Evolutionary conservation across 202 grass and related monocot species (phyloP).

Genomic region (Cymbopogon flexuosus): DNA sequence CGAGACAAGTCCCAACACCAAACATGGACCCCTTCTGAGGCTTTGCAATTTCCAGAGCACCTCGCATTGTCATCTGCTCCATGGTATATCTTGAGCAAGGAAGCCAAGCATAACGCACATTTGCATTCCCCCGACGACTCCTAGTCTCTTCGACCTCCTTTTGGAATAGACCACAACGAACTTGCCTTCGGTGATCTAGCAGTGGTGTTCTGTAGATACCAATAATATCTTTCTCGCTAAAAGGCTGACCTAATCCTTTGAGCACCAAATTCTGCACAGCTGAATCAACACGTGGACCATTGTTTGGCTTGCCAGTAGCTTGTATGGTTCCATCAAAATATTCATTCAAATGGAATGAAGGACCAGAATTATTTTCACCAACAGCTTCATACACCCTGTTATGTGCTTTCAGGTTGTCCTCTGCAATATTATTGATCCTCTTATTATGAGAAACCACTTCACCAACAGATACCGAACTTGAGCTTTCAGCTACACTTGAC

Average conservation of each 20-base stretch:
- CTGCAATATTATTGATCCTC: conserved; percentile 27
- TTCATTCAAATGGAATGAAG: conserved; percentile 21
- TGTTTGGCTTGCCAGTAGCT: neutral
- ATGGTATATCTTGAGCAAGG: conserved; percentile 54
- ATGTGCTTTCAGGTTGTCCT: conserved; percentile 5
- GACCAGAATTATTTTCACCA: conserved; percentile 39
- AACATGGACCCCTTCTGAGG: conserved; percentile 38
- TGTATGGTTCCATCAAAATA: conserved; percentile 15
- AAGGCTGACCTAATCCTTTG: conserved; percentile 47
- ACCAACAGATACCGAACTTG: conserved; percentile 58
- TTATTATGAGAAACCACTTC: conserved; percentile 46
- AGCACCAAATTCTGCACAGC: conserved; percentile 56
- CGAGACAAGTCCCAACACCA: conserved; percentile 73
- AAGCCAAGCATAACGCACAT: conserved; percentile 87
- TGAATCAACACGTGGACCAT: conserved; percentile 21
- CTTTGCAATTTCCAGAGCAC: conserved; percentile 46
- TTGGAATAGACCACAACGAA: conserved; percentile 56
- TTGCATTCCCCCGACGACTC: conserved; percentile 62
- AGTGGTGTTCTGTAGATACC: conserved; percentile 68
- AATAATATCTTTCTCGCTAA: conserved; percentile 59
- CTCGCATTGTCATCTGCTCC: conserved; percentile 60
- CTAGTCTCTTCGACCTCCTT: conserved; percentile 54
- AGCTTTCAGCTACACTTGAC: conserved; percentile 57
- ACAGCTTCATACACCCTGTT: conserved; percentile 2
- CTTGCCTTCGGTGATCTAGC: conserved; percentile 44